Conservation (phyloP, 805 yeast species). For the Monosporozyma aerobia region DNA sequence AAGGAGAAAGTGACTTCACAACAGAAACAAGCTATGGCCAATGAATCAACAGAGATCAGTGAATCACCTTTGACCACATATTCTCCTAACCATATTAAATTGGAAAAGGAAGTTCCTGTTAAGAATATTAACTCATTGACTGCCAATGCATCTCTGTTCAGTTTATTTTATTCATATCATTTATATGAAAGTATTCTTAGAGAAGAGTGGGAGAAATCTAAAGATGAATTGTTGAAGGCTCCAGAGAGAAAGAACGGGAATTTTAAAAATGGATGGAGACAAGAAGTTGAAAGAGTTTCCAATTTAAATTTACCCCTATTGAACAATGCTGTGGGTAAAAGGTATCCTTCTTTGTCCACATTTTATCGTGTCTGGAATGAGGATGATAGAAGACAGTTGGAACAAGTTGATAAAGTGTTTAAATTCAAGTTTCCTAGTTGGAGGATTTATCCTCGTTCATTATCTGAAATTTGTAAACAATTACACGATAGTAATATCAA, state of each 20-base stretch:
- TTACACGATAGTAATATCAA: constrained; percentile 17
- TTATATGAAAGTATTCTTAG: constrained; percentile 13
- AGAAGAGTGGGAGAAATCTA: background rate
- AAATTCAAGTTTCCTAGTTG: constrained; percentile 24
- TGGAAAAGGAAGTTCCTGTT: background rate
- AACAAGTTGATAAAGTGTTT: constrained; percentile 12
- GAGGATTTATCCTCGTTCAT: constrained; percentile 15
- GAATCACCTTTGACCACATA: background rate
- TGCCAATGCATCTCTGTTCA: constrained; percentile 22
- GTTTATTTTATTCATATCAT: constrained; percentile 23
- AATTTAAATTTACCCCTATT: background rate
- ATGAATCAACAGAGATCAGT: background rate
- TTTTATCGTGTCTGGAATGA: constrained; percentile 19
- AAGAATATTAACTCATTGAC: background rate
- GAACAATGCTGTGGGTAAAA: background rate
- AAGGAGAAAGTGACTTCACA: background rate
- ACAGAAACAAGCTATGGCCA: background rate
- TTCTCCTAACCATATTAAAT: background rate
- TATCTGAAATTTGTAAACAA: constrained; percentile 12
- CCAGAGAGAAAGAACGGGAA: background rate
- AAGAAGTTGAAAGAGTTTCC: constrained; percentile 8
- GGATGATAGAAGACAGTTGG: constrained; percentile 9
- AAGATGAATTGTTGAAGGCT: background rate
- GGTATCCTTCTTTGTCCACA: background rate
- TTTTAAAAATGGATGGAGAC: constrained; percentile 7